Percentiles rank a stretch among this genome's conserved stretches.
Conservation (phyloP, 768 basidiomycete genomes). For the Lactarius quietus region DNA sequence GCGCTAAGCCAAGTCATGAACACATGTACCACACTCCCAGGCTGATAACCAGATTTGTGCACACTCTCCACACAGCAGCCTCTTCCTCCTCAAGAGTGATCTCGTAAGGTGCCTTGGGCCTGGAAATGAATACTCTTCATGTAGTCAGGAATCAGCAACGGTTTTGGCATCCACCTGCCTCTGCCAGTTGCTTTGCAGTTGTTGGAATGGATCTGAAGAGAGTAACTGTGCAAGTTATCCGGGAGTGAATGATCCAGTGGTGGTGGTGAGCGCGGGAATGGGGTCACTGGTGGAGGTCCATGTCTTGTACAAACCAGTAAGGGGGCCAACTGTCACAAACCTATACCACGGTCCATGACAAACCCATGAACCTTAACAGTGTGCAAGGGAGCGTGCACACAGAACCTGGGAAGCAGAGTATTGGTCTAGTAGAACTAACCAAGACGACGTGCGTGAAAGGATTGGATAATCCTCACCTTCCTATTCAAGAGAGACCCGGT, state of each 20-base stretch:
- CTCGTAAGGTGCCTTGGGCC: slow-evolving; percentile 64
- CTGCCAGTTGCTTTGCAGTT: slow-evolving; percentile 79
- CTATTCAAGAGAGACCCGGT: too few relatives aligned
- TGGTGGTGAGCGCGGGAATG: slow-evolving; percentile 35
- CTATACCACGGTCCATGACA: too few relatives aligned
- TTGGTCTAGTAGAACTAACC: too few relatives aligned
- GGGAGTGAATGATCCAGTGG: slow-evolving; percentile 37
- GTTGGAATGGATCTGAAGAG: slow-evolving; percentile 58
- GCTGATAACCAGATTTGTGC: slow-evolving; percentile 60
- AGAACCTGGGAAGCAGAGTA: too few relatives aligned
- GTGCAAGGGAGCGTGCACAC: too few relatives aligned
- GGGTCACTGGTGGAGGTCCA: slow-evolving; percentile 24
- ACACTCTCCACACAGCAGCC: slow-evolving; percentile 45
- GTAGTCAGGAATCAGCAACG: slow-evolving; percentile 40
- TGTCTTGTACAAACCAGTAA: slow-evolving; percentile 6
- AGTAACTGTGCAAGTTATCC: slow-evolving; percentile 73
- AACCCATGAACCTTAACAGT: too few relatives aligned
- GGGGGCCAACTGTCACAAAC: too few relatives aligned
- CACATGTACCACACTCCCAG: slow-evolving; percentile 45
- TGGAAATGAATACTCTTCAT: slow-evolving; percentile 59
- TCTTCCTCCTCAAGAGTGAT: slow-evolving; percentile 68
- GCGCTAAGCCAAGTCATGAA: not conserved
- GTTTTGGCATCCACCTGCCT: slow-evolving; percentile 71
- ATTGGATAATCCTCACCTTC: too few relatives aligned
- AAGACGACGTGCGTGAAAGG: too few relatives aligned